Base-by-base conservation (phyloP, 805 yeast species). In the Lachancea mirantina region DNA sequence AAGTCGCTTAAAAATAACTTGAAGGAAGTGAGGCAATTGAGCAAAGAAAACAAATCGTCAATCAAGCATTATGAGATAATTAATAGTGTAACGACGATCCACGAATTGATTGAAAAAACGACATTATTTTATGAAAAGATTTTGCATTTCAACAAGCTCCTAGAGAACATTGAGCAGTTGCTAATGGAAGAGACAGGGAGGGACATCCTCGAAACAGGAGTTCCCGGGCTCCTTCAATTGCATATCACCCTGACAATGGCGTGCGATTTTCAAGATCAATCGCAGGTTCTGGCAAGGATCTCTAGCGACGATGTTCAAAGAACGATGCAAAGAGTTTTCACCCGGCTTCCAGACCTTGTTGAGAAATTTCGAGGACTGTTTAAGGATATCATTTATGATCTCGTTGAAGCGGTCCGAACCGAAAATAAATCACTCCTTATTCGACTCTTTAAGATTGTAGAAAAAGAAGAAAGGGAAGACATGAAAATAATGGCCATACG, bases 391-490 rank as follows among this genome's bases (percentile, higher is more conserved):
- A 75, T 82, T 9, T 74, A 72, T 28, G 76, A 74, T 32, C 47
- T 85, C 22, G 74, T 85, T 7, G 96, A 87, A 54, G 69, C 81
- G 13, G 67, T 82, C 4, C 77, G 82, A 34, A 76, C 72, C 13
- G 81, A 75, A 0, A 84, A 88, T 50, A 57, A 61, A 19, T 74
- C 79, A 19, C 62, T 87, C 42, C 76, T 84, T 1, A 76, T 78
- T 22, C 74, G 88, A 33, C 54, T 82, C 28, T 76, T 85, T 25
- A 82, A 84, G 43, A 72, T 92, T 11, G 66, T 92, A 26, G 94
- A 87, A 42, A 68, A 64, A 42, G 98, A 92, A 56, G 84, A 81
- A 43, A 65, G 70, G 18, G 85, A 84, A 49, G 98, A 92, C 49
- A 55, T 76, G 39, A 76, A 78, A 32, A 67, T 65, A 14, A 52